phyloP scores from a whole-genome alignment of 2,329 filamentous ascomycete genomes.

The Aspergillus luchuensis region DNA sequence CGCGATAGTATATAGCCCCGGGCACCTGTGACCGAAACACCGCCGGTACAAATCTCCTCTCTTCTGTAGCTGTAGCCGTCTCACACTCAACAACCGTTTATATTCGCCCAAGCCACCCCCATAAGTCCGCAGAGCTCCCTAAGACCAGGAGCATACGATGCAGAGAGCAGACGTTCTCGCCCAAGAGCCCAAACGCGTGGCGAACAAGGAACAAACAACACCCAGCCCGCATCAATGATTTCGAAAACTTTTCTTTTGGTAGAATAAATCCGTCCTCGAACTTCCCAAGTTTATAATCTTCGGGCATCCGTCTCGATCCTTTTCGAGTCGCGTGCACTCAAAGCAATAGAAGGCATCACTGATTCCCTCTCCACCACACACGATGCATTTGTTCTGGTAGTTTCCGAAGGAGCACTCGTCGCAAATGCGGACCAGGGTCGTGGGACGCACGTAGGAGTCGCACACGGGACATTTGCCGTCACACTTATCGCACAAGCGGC shows the following conservation, averaged over 20 bases:
- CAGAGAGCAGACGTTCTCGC: neutral
- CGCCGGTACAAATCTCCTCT: neutral
- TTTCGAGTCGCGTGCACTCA: conserved; percentile 94
- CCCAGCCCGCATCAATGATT: conserved; percentile 40
- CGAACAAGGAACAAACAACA: conserved; percentile 8
- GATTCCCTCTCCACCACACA: conserved; percentile 97
- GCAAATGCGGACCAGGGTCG: conserved; percentile 95
- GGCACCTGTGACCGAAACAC: neutral
- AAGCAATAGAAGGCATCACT: conserved; percentile 99
- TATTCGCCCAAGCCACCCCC: neutral
- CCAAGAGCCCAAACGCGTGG: conserved; percentile 13
- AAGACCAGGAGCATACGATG: conserved; percentile 9
- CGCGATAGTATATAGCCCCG: conserved; percentile 13
- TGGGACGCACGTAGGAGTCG: conserved; percentile 97
- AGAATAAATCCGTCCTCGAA: conserved; percentile 87
- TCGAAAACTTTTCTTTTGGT: conserved; percentile 67
- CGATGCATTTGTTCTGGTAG: conserved; percentile 99
- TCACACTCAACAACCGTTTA: conserved; percentile 11
- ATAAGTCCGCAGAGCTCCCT: neutral
- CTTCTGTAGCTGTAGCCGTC: conserved; percentile 3
- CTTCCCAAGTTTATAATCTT: conserved; percentile 99
- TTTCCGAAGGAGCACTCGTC: conserved; percentile 99
- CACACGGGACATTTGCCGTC: conserved; percentile 99
- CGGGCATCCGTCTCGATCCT: conserved; percentile 94
- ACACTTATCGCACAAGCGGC: conserved; percentile 98